Percentiles rank a stretch among this genome's conserved stretches.
Conservation (phyloP, 1,139 yeast species). For the Debaryomyces coudertii region DNA sequence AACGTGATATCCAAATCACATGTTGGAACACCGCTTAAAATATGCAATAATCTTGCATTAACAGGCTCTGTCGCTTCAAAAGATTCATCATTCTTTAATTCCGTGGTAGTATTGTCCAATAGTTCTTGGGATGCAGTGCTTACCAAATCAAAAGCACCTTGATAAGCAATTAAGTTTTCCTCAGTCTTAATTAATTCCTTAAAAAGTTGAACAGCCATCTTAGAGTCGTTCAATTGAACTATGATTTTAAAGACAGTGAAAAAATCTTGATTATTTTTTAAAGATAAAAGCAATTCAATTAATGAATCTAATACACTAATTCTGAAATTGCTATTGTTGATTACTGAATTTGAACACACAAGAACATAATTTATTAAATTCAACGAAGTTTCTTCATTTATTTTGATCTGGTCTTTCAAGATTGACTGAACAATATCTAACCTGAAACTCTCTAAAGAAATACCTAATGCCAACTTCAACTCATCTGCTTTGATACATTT, state of each 20-base stretch:
- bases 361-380: slow-evolving; percentile 73
- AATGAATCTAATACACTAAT: slow-evolving; percentile 62
- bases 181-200: slow-evolving; percentile 53
- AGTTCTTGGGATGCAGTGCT: slow-evolving; percentile 92
- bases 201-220: slow-evolving; percentile 70
- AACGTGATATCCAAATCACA: slow-evolving; percentile 93
- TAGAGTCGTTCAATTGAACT: slow-evolving; percentile 80
- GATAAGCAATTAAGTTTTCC: slow-evolving; percentile 69
- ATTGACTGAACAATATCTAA: slow-evolving; percentile 76
- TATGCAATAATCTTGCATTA: slow-evolving; percentile 56
- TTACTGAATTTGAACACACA: slow-evolving; percentile 70
- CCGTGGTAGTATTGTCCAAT: slow-evolving; percentile 60
- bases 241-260: slow-evolving; percentile 80
- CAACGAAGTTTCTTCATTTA: slow-evolving; percentile 51
- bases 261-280: slow-evolving; percentile 74
- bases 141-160: slow-evolving; percentile 94
- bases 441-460: slow-evolving; percentile 85
- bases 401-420: slow-evolving; percentile 48
- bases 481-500: slow-evolving; percentile 78
- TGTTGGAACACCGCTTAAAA: slow-evolving; percentile 90
- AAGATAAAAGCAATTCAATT: slow-evolving; percentile 59
- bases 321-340: slow-evolving; percentile 64
- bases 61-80: slow-evolving; percentile 35
- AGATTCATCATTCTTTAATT: slow-evolving; percentile 46
- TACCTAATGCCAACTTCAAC: slow-evolving; percentile 82